Base-by-base conservation (phyloP, 192 early-diverging fungal genomes). In the Mortierella alpina region DNA sequence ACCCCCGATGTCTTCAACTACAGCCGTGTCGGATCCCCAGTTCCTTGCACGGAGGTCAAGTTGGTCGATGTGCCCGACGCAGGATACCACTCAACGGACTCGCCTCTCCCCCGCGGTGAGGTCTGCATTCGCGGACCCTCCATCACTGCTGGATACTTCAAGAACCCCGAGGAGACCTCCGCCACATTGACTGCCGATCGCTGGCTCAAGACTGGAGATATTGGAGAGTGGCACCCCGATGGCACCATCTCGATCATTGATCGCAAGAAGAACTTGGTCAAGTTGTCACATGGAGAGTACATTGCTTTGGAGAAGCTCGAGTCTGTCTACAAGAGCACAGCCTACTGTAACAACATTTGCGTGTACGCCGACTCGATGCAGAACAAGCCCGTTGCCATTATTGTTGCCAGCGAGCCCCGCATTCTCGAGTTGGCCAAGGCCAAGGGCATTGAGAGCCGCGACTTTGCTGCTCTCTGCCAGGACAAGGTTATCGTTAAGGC, bases 251-350 rank as follows among this genome's bases (percentile, higher is more conserved):
- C 86, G 15, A 91, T 99, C 56, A 95, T 99, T 77, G 97, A 99
- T 82, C 89, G 97, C 55, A 92, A 89, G 73, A 96, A 96, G 89
- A 99, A 98, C 83, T 88, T 99, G 59, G 92, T 99, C 68, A 99
- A 97, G 83, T 87, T 96, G 67, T 86, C 91, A 7, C 88, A 95
- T 76, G 97, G 95, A 72, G 96, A 97, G 84, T 95, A 94, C 84
- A 92, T 99, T 82, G 97, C 97, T 22, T 83, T 99, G 46, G 97
- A 99, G 84, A 94, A 95, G 78, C 86, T 99, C 40, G 97, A 99
- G 84, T 89, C 94, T 12, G 88, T 94, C 8, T 99, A 99, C 90
- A 91, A 92, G 82, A 88, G 86, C 46, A 89, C 88, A 17, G 46
- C 83, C 31, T 89, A 86, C 65, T 92, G 97, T 44, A 84, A 86